Evolutionary conservation across 2,329 filamentous ascomycete genomes (phyloP), one percentile per base, ranked within the genome.

Genomic region (Teratosphaeria viscida): DNA sequence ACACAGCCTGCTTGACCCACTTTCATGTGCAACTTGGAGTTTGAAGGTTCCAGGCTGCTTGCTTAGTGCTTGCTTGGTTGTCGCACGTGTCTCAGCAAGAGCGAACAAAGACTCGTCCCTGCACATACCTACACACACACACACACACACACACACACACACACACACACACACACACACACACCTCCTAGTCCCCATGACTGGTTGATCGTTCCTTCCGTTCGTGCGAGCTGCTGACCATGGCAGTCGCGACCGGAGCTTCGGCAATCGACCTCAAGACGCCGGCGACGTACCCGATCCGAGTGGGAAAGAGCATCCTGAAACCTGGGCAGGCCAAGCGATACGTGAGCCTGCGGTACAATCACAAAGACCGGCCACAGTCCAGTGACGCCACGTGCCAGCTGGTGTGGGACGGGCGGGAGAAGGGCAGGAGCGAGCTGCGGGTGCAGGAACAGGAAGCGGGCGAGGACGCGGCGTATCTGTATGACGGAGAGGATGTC

Each of bases 401-500:
- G n/a, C n/a, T 49, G 43, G 43, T 19, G 6, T 19, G 43, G 16
- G 5, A 19, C 19, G 43, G 43, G 19, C 43, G 16, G 5, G 43
- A 49, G 43, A 49, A 19, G 5, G 43, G 43, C 43, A 19, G n/a
- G 43, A 49, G 43, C n/a, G 8, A 19, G 7, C 16, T 66, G 27
- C 55, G 47, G 7, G 6, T 68, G 29, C 61, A 62, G 56, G 61
- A 66, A 5, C 61, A 62, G 56, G 61, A 66, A 5, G 68, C 67
- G 27, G 62, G 61, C n/a, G 60, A 74, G 32, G 65, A 72, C 27
- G 57, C 57, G 29, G 64, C 73, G 47, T 71, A 70, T 56, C 68
- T 68, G 53, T 79, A 78, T 67, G 71, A 67, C 5, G 77, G 77
- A 27, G 64, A 70, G 49, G 70, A 70, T 52, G 71, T 65, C 2